A percentile compares a stretch with the other conserved stretches of the same genome.
Conservation (phyloP, 2,329 filamentous ascomycete species). For the Colletotrichum brevisporum region DNA sequence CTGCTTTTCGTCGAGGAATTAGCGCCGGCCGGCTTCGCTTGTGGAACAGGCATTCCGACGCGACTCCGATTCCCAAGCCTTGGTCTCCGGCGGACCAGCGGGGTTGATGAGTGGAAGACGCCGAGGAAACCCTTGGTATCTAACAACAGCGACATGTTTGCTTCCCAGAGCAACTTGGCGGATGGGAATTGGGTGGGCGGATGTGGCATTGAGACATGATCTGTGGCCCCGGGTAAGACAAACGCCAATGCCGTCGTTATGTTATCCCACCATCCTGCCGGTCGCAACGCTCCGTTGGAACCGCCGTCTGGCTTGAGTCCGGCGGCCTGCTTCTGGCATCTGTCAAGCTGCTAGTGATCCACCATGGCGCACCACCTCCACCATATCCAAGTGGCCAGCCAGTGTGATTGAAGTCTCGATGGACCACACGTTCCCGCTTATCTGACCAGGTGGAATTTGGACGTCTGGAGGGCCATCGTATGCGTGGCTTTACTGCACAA, state of each 20-base stretch:
- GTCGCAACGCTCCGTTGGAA: background rate
- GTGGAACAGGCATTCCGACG: conserved; percentile 17
- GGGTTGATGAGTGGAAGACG: background rate
- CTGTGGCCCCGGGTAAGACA: conserved; percentile 1
- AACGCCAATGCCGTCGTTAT: conserved; percentile 2
- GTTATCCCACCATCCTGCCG: background rate
- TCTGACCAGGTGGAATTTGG: background rate
- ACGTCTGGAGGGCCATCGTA: background rate
- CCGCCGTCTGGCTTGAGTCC: conserved; percentile 4
- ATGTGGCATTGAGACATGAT: background rate
- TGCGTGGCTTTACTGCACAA: background rate
- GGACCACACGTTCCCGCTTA: background rate
- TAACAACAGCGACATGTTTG: background rate
- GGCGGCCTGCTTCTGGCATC: conserved; percentile 25
- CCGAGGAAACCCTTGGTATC: background rate
- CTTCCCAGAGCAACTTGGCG: background rate
- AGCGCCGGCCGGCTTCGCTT: background rate
- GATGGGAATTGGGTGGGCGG: background rate
- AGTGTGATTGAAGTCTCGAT: conserved; percentile 1
- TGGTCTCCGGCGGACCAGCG: background rate
- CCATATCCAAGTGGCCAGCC: background rate
- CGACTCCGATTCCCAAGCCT: background rate
- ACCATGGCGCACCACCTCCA: conserved; percentile 12
- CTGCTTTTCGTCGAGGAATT: conserved; percentile 8
- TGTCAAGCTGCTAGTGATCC: conserved; percentile 27